Percentiles rank a stretch among this genome's conserved stretches.
phyloP scores from a whole-genome alignment of 352 stramenopile species.

The Phytophthora podocarpi region DNA sequence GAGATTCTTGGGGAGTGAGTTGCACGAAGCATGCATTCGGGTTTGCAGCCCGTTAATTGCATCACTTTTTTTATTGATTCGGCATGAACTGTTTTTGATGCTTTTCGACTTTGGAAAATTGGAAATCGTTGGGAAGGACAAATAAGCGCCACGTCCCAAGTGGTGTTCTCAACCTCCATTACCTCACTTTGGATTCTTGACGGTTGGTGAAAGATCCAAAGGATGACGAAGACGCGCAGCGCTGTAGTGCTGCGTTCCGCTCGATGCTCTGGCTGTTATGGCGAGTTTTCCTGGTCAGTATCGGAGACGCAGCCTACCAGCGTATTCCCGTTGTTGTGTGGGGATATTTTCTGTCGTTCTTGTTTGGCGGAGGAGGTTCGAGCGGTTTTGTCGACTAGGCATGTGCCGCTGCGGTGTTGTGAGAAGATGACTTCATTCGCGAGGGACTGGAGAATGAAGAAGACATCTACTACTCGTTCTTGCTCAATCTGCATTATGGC shows the following conservation, averaged over 20 bases:
- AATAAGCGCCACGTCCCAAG: conserved; percentile 12
- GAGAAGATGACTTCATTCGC: conserved; percentile 29
- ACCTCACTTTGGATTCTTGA: conserved; percentile 12
- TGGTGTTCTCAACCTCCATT: background rate
- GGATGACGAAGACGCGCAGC: background rate
- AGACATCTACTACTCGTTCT: conserved; percentile 46
- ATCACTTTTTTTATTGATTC: too few species aligned
- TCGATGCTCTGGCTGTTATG: conserved; percentile 17
- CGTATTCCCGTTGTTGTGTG: conserved; percentile 48
- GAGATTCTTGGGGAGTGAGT: conserved; percentile 58
- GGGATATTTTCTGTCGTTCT: conserved; percentile 39
- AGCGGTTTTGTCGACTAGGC: conserved; percentile 22
- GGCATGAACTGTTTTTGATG: conserved; percentile 14
- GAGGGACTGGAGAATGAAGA: conserved; percentile 42
- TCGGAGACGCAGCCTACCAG: conserved; percentile 10
- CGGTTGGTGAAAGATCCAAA: background rate
- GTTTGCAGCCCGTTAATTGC: conserved; percentile 3
- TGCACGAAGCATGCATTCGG: background rate
- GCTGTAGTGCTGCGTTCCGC: background rate
- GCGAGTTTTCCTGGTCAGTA: conserved; percentile 11
- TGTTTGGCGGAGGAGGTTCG: conserved; percentile 29
- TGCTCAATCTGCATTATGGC: conserved; percentile 19
- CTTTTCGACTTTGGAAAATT: background rate
- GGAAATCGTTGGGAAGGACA: background rate
- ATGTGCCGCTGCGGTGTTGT: conserved; percentile 47